Percentiles rank a stretch among this genome's conserved stretches.
These are phyloP conservation scores for Huntiella abstrusa DNA, from an alignment of 2,329 filamentous ascomycete species.

Conservation along the genomic window DNA sequence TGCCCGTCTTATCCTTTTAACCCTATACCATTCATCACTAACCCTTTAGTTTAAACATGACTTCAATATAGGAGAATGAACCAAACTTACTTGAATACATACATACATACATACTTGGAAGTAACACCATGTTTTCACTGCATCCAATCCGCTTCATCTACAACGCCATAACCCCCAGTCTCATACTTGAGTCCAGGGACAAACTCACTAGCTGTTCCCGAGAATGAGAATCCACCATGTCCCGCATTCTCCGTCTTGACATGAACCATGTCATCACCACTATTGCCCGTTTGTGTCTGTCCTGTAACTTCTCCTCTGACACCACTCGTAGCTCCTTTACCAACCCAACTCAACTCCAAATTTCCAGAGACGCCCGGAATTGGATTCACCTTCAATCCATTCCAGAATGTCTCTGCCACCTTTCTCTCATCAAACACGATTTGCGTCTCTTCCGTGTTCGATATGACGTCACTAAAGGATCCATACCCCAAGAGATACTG, in stretches of 20 bases:
- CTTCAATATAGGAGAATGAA: too few species aligned
- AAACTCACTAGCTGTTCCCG: background rate
- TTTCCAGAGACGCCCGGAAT: slow-evolving; percentile 44
- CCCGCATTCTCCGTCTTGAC: background rate
- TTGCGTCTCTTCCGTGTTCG: slow-evolving; percentile 26
- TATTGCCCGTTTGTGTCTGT: background rate
- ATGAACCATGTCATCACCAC: background rate
- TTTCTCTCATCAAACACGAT: slow-evolving; percentile 49
- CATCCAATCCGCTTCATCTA: slow-evolving; percentile 31
- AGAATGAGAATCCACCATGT: background rate
- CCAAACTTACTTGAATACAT: too few species aligned
- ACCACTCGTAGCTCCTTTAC: slow-evolving; percentile 12
- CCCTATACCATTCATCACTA: too few species aligned
- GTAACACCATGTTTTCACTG: background rate
- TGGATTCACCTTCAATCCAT: slow-evolving; percentile 33
- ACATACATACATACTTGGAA: too few species aligned
- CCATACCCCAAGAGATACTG: slow-evolving; percentile 53
- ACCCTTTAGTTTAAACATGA: too few species aligned
- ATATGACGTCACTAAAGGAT: slow-evolving; percentile 40
- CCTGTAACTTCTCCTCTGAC: background rate
- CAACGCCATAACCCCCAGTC: slow-evolving; percentile 31
- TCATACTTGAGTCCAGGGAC: slow-evolving; percentile 13
- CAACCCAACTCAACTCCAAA: slow-evolving; percentile 46
- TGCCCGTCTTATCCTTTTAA: too few species aligned
- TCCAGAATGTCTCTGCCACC: slow-evolving; percentile 52